phyloP scores from a whole-genome alignment of 1,139 yeast species.

The Pichia norvegensis region DNA sequence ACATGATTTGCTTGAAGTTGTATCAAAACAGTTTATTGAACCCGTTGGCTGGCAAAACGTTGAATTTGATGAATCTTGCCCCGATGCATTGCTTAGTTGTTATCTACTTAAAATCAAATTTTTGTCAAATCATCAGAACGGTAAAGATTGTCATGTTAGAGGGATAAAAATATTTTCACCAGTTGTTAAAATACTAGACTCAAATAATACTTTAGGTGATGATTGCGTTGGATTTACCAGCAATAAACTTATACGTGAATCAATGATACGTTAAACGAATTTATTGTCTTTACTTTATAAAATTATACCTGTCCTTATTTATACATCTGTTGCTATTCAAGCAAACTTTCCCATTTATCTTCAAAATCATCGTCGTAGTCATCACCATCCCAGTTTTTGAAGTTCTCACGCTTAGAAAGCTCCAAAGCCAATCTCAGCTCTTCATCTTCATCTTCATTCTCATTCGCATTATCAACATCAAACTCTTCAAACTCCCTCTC shows the following conservation, averaged over 20 bases:
- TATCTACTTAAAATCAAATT: conserved; percentile 65
- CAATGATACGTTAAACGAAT: conserved; percentile 21
- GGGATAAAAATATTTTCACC: conserved; percentile 47
- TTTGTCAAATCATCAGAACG: conserved; percentile 84
- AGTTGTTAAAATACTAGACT: conserved; percentile 4
- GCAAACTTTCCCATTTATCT: conserved; percentile 12
- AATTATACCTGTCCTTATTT: not conserved
- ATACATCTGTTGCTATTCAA: not conserved
- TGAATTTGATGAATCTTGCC: conserved; percentile 53
- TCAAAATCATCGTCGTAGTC: conserved; percentile 2
- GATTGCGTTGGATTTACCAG: conserved; percentile 28
- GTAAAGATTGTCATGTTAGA: conserved; percentile 88
- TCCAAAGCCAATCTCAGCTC: conserved; percentile 8
- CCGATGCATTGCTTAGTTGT: conserved; percentile 58
- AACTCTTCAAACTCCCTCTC: not conserved
- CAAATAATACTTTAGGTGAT: conserved; percentile 15
- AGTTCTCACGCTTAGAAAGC: conserved; percentile 16
- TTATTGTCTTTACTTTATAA: conserved; percentile 2
- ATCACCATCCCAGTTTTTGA: conserved; percentile 1
- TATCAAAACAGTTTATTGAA: conserved; percentile 54
- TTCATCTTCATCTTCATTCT: conserved; percentile 21
- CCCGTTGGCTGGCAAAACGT: conserved; percentile 87
- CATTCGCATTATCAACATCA: not conserved
- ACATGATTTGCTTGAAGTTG: conserved; percentile 74
- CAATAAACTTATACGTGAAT: conserved; percentile 25